Evolutionary conservation across 2,329 filamentous ascomycete genomes (phyloP).

Genomic region (Scedosporium aurantiacum): DNA sequence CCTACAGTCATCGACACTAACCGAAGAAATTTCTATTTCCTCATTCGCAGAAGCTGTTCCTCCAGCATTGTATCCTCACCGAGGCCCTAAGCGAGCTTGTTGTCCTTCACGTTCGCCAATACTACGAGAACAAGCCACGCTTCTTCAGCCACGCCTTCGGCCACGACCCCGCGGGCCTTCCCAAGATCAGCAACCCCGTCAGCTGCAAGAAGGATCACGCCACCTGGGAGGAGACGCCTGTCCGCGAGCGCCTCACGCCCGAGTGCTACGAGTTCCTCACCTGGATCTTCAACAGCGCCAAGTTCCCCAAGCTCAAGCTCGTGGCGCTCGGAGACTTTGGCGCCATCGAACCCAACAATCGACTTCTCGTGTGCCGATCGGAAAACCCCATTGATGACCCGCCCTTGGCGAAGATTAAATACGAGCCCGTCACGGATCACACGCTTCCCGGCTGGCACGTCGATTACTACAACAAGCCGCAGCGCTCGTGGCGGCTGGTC

Average conservation of each 20-base stretch:
- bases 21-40: neutral
- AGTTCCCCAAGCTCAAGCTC: neutral
- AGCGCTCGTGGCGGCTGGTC: neutral
- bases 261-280: neutral
- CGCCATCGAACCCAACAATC: neutral
- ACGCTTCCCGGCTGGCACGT: neutral
- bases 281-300: neutral
- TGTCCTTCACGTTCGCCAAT: slow-evolving; percentile 1
- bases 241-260: neutral
- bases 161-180: neutral
- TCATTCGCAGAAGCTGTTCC: neutral
- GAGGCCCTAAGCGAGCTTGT: neutral
- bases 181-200: neutral
- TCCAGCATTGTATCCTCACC: neutral
- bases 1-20: neutral
- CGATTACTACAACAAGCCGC: neutral
- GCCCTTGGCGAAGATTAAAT: neutral
- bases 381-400: neutral
- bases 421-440: neutral
- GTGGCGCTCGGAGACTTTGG: slow-evolving; percentile 5
- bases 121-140: neutral
- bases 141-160: slow-evolving; percentile 2
- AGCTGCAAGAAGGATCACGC: neutral
- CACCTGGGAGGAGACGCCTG: neutral
- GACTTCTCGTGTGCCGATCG: neutral